Evolutionary conservation across 768 basidiomycete genomes (phyloP), one percentile per base, ranked within the genome.

Genomic region (Mycena alexandri): DNA sequence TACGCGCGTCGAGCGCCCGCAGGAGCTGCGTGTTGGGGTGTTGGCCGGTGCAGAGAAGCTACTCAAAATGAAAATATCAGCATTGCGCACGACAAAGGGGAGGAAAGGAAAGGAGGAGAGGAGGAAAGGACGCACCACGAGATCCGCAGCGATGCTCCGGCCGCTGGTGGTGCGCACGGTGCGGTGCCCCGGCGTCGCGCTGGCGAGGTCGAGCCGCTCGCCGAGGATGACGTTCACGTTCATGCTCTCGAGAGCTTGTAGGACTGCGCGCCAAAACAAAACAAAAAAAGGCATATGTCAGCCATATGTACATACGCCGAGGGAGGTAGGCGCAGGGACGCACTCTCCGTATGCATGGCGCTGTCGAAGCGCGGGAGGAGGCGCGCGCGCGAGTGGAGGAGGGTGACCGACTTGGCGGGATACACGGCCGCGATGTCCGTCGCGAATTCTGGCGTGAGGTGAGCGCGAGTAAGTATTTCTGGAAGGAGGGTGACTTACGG

Each of bases 31-130:
- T 87, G 72, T 90, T 89, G 19, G 88, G 88, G 9, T 71, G 76
- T 74, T 90, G 89, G 10, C 89, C 89, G 0, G 88, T 89, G 69
- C 89, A 89, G 1, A 89, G 77, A 11, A 90, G 82, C 87, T 88
- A 44, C 9, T 10, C 46, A n/a, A 11, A 36, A 24, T 14, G 9
- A 14, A 11, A 5, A 2, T 2, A 38, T 38, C 5, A 38, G 38
- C 38, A n/a, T n/a, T n/a, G n/a, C n/a, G n/a, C n/a, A n/a, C n/a
- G n/a, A n/a, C n/a, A n/a, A n/a, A n/a, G n/a, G n/a, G n/a, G n/a
- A n/a, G n/a, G n/a, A n/a, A n/a, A n/a, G n/a, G n/a, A n/a, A n/a
- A n/a, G n/a, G 50, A 68, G 25, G 25, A 34, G 51, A 41, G 55
- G 24, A 11, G 42, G 5, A 17, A 22, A 42, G 22, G 2, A 75